Conservation (phyloP, 2,329 filamentous ascomycete genomes). For the Xylariaceae sp. region DNA sequence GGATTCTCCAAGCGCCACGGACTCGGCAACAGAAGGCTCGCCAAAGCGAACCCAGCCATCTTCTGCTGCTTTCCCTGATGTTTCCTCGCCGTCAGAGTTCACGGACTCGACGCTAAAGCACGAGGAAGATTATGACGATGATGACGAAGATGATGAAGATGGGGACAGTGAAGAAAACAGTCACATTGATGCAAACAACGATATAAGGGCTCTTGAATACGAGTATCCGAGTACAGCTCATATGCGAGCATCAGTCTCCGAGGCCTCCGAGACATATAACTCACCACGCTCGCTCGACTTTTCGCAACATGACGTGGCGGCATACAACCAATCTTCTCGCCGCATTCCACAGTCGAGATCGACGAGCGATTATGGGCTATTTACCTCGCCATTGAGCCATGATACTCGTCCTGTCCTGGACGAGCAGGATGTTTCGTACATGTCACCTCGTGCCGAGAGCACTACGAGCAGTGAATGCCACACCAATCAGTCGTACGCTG, state of each 20-base stretch:
- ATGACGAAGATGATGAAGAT: constrained; percentile 10
- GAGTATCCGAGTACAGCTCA: constrained; percentile 14
- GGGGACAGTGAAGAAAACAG: neutral
- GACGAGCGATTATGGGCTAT: constrained; percentile 17
- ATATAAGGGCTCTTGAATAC: neutral
- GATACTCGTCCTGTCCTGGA: neutral
- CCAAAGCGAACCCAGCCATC: constrained; percentile 34
- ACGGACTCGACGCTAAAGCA: constrained; percentile 17
- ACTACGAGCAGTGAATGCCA: constrained; percentile 16
- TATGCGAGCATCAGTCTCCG: constrained; percentile 11
- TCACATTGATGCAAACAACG: neutral
- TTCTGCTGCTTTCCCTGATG: constrained; percentile 33
- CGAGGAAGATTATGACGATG: constrained; percentile 16
- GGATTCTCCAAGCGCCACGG: constrained; percentile 15
- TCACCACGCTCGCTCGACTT: constrained; percentile 23
- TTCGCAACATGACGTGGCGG: constrained; percentile 2
- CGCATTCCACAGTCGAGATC: constrained; percentile 16
- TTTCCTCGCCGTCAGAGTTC: constrained; percentile 22
- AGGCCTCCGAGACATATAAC: constrained; percentile 18
- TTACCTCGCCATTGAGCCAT: constrained; percentile 9
- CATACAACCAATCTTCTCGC: constrained; percentile 9
- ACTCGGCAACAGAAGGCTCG: constrained; percentile 27
- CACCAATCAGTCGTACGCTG: constrained; percentile 18
- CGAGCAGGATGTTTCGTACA: constrained; percentile 8
- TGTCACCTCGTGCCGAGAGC: constrained; percentile 23